These are phyloP conservation scores for Nymphaea colorata DNA, from an alignment of 164 flowering plant genomes.

Conservation along the genomic window DNA sequence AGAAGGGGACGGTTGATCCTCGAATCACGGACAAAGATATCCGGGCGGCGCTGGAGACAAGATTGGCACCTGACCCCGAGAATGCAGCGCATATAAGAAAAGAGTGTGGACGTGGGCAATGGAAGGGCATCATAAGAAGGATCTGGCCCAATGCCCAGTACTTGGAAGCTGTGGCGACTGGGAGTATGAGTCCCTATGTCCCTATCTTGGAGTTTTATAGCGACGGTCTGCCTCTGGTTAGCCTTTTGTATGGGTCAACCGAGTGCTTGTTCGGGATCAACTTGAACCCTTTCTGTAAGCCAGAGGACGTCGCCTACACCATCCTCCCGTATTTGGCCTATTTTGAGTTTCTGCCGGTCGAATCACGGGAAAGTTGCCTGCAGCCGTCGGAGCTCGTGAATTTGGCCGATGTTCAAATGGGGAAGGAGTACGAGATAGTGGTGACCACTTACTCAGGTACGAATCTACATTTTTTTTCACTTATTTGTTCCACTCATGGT, in stretches of 20 bases:
- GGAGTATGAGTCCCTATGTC: conserved; percentile 80
- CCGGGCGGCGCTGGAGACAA: conserved; percentile 14
- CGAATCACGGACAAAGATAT: conserved; percentile 32
- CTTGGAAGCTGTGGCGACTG: conserved; percentile 66
- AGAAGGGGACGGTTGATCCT: conserved; percentile 36
- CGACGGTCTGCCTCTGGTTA: conserved; percentile 40
- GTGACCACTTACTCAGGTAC: conserved; percentile 60
- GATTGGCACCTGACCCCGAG: conserved; percentile 32
- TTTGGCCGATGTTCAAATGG: conserved; percentile 43
- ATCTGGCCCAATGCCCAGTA: conserved; percentile 84
- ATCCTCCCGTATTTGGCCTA: conserved; percentile 76
- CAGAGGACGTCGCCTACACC: conserved; percentile 58
- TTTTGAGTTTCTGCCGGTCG: conserved; percentile 57
- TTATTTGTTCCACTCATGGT: not conserved
- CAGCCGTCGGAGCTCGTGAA: conserved; percentile 33
- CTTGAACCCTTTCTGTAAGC: conserved; percentile 46
- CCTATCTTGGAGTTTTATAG: conserved; percentile 60
- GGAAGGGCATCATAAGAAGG: conserved; percentile 49
- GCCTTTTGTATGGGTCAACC: conserved; percentile 80
- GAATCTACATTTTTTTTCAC: conserved; percentile 1
- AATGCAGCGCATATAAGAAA: conserved; percentile 33
- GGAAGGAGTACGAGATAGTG: conserved; percentile 62
- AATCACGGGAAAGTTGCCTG: conserved; percentile 12
- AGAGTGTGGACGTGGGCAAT: conserved; percentile 35
- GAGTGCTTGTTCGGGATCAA: conserved; percentile 72